A percentile compares a stretch with the other conserved stretches of the same genome.
Evolutionary conservation across 2,329 filamentous ascomycete species (phyloP).

Genomic region (Colletotrichum sojae): DNA sequence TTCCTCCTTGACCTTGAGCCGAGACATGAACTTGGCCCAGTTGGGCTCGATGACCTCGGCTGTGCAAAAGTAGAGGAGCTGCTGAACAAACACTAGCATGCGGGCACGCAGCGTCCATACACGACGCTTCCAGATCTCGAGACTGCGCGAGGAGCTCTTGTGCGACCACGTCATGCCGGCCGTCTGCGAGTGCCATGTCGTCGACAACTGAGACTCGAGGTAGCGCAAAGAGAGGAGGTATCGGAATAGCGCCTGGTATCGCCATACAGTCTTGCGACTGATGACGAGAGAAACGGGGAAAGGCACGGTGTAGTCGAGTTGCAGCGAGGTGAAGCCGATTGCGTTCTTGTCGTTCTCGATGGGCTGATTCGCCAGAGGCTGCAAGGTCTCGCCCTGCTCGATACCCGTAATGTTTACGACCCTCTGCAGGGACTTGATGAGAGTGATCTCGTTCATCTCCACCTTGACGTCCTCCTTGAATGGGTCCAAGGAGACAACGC

Average conservation of each 20-base stretch:
- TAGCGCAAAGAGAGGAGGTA: conserved; percentile 92
- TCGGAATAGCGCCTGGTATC: conserved; percentile 96
- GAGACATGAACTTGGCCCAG: conserved; percentile 94
- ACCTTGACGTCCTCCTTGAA: conserved; percentile 99
- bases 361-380: conserved; percentile 76
- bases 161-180: conserved; percentile 87
- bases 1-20: conserved; percentile 76
- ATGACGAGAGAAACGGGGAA: conserved; percentile 97
- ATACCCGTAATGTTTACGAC: conserved; percentile 97
- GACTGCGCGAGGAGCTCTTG: conserved; percentile 77
- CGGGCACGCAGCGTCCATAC: conserved; percentile 92
- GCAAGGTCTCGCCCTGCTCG: conserved; percentile 88
- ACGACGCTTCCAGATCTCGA: conserved; percentile 93
- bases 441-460: conserved; percentile 93
- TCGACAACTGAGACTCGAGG: conserved; percentile 87
- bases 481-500: conserved; percentile 91
- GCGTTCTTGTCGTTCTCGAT: conserved; percentile 90
- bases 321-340: conserved; percentile 90
- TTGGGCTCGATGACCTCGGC: conserved; percentile 98
- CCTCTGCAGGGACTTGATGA: conserved; percentile 94
- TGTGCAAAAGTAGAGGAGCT: conserved; percentile 96
- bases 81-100: conserved; percentile 98
- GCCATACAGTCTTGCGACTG: conserved; percentile 94
- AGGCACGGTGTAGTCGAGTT: conserved; percentile 93
- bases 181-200: conserved; percentile 91